Conservation (phyloP, 1,139 yeast species). For the Hyphopichia buzzinii region DNA sequence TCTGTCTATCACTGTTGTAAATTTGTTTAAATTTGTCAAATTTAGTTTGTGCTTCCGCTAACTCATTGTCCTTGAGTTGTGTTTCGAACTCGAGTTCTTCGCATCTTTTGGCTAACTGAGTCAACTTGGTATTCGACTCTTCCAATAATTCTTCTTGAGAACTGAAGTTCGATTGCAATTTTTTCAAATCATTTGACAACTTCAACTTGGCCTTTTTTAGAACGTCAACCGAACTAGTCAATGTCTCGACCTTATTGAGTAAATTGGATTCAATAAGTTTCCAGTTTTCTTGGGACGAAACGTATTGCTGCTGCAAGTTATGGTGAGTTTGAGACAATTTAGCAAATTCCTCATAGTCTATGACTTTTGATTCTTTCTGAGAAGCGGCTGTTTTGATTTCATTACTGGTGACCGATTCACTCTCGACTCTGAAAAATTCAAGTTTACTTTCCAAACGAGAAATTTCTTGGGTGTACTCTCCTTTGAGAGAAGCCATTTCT, state of each 20-base stretch:
- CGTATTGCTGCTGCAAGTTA: conserved; percentile 61
- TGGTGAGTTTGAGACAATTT: conserved; percentile 45
- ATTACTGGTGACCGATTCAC: conserved; percentile 15
- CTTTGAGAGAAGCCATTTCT: conserved; percentile 26
- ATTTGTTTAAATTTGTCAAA: conserved; percentile 29
- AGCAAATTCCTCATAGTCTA: conserved; percentile 35
- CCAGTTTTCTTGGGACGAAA: conserved; percentile 69
- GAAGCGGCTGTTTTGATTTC: conserved; percentile 8
- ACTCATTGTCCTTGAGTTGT: conserved; percentile 25
- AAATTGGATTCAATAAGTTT: conserved; percentile 56
- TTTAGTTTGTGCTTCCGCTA: conserved; percentile 27
- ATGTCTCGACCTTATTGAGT: conserved; percentile 42
- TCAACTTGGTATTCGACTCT: conserved; percentile 13
- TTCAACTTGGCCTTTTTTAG: conserved; percentile 33
- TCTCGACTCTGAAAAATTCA: conserved; percentile 36
- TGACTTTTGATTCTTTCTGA: conserved; percentile 15
- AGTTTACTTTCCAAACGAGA: conserved; percentile 49
- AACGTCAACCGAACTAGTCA: conserved; percentile 39
- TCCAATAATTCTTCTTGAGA: conserved; percentile 24
- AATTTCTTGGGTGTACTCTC: conserved; percentile 46
- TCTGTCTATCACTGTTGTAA: conserved; percentile 30
- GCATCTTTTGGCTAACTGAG: conserved; percentile 12
- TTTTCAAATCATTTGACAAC: conserved; percentile 27
- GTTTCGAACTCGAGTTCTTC: conserved; percentile 19
- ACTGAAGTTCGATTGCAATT: conserved; percentile 17